Base-by-base conservation (phyloP, 164 flowering plant species). In the Cinnamomum chago region DNA sequence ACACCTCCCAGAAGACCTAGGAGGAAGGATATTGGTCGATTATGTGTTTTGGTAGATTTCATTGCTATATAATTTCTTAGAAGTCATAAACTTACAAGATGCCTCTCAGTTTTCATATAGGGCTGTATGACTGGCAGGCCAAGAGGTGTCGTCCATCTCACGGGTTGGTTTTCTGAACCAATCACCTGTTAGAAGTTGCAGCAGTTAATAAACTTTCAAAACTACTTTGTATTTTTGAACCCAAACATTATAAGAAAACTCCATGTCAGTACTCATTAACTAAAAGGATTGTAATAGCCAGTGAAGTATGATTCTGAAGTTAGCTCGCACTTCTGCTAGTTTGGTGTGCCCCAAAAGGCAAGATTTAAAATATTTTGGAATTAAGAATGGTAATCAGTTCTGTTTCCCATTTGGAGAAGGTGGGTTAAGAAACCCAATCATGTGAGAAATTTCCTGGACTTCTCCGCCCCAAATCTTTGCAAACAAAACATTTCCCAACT, bases 71-170 rank as follows among this genome's bases (percentile, higher is more conserved):
- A 28, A 67, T 67, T 52, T 40, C 47, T 40, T 40, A 9, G 50
- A 27, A 30, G 58, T 15, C 25, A 50, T 69, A 76, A n/a, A 86
- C 97, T 88, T 77, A 95, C 98, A 70, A 85, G 79, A 83, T 89
- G 92, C 24, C 92, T 79, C 82, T 85, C 83, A 71, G 74, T 80
- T 85, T 86, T 93, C 70, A 83, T 84, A 77, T 95, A 95, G 27
- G 99, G 99, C 79, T 95, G 99, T 73, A 95, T 91, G 75, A 95
- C 98, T 68, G 99, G 99, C 40, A 95, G 98, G 30, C 99, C 99
- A 14, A 95, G 88, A 65, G 99, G 99, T 77, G 98, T 93, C 17
- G 88, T 90, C 99, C 99, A 95, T 65, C 83, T 82, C 35, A 95
- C 98, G 47, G 99, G 89, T 71, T 90, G 86, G 80, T 92, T 90